Evolutionary conservation across 1,284 basidiomycete species (phyloP), one percentile per base, ranked within the genome.

Genomic region (Coniophora puteana): DNA sequence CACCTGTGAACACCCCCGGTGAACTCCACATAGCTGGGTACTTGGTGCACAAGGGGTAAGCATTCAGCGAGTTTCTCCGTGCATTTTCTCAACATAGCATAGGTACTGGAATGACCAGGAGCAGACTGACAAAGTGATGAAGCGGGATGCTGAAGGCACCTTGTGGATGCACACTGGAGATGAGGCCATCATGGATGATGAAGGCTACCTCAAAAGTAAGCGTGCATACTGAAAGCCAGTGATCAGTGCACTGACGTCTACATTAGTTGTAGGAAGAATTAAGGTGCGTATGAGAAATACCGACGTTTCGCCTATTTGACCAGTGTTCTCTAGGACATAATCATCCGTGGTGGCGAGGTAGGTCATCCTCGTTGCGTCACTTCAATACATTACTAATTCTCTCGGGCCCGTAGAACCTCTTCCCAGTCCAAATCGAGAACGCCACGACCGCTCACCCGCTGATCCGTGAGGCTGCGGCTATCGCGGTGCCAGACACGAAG

Each of bases 151-250:
- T 4, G 70, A 74, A 25, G 70, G 74, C 37, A 76, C 66, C 2
- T 50, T 83, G 29, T 93, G 88, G 89, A 90, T 93, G 81, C 74
- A 85, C 56, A 89, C 87, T 0, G 89, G 90, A 2, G 90, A 93
- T 59, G 78, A 91, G 52, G 90, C 75, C 1, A 79, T 88, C 27
- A 76, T 93, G 66, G 89, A 92, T 52, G 76, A 83, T 40, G 83
- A 93, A 44, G 90, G 90, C 4, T 92, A 91, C 63, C 62, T 93
- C 16, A 66, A 64, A 51, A 80, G 86, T 87, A 51, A 48, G 72
- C 61, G 17, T 27, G 16, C 32, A n/a, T n/a, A n/a, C n/a, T n/a
- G n/a, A n/a, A n/a, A n/a, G n/a, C n/a, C n/a, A n/a, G n/a, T n/a
- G n/a, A n/a, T n/a, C n/a, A n/a, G n/a, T n/a, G n/a, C n/a, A 14